Conservation (phyloP, 805 yeast genomes). For the Wickerhamomyces mucosus region DNA sequence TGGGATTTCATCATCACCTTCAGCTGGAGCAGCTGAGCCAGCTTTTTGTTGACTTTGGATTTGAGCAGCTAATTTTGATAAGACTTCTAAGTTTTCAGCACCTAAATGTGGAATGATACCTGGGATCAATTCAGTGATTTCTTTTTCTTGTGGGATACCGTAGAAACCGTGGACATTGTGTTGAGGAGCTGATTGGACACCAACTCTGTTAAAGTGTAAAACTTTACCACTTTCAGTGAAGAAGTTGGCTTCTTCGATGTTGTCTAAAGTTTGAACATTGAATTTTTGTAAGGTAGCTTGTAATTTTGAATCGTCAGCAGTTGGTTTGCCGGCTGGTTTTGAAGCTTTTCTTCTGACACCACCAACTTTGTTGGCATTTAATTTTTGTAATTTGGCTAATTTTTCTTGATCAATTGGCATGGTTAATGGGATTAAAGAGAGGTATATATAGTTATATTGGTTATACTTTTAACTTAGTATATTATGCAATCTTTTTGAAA, state of each 20-base stretch:
- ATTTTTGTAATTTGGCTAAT: slow-evolving; percentile 84
- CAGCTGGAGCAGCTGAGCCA: slow-evolving; percentile 40
- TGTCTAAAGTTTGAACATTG: slow-evolving; percentile 80
- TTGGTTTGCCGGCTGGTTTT: slow-evolving; percentile 55
- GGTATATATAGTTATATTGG: background rate
- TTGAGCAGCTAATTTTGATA: slow-evolving; percentile 85
- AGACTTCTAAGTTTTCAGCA: slow-evolving; percentile 85
- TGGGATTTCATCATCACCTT: slow-evolving; percentile 48
- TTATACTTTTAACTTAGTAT: slow-evolving; percentile 1
- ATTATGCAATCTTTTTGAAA: slow-evolving; percentile 4
- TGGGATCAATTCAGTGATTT: slow-evolving; percentile 86
- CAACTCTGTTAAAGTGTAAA: slow-evolving; percentile 91
- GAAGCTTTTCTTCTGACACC: slow-evolving; percentile 87
- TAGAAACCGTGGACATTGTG: slow-evolving; percentile 90
- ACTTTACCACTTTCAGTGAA: slow-evolving; percentile 96
- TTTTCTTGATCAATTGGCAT: slow-evolving; percentile 94
- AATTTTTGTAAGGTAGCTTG: slow-evolving; percentile 83
- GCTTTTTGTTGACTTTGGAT: slow-evolving; percentile 50
- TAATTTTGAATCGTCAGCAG: slow-evolving; percentile 85
- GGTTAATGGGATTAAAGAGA: slow-evolving; percentile 7
- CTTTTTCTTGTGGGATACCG: slow-evolving; percentile 92
- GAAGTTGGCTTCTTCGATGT: slow-evolving; percentile 95
- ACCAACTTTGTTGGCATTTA: slow-evolving; percentile 76
- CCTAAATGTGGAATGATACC: slow-evolving; percentile 93
- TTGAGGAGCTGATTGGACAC: slow-evolving; percentile 87